Evolutionary conservation across 768 basidiomycete species (phyloP).

Genomic region (Tephrocybe sp.): DNA sequence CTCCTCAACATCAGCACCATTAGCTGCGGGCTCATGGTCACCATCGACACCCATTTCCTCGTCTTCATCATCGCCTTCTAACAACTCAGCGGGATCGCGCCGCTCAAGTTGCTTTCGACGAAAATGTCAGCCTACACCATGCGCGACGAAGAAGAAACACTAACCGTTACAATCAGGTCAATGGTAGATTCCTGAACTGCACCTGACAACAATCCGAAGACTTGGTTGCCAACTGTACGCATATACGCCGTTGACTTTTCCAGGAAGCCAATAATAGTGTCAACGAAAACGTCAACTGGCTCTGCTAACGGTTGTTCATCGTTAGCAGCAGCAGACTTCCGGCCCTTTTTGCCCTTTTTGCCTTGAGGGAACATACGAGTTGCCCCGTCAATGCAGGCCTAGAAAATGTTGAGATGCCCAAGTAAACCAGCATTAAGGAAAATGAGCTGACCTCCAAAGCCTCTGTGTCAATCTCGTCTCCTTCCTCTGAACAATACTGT

Average conservation of each 20-base stretch:
- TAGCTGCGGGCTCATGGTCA: constrained; percentile 32
- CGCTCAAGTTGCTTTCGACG: constrained; percentile 79
- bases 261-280: constrained; percentile 87
- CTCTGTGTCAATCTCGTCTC: constrained; percentile 48
- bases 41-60: constrained; percentile 41
- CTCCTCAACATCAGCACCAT: constrained; percentile 28
- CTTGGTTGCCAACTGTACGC: constrained; percentile 77
- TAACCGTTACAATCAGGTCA: constrained; percentile 78
- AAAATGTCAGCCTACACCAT: neutral
- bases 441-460: constrained; percentile 57
- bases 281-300: constrained; percentile 84
- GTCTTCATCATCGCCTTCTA: constrained; percentile 46
- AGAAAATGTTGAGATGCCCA: constrained; percentile 5
- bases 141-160: constrained; percentile 27
- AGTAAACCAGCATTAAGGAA: neutral
- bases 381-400: constrained; percentile 66
- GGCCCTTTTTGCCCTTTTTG: constrained; percentile 40
- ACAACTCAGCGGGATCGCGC: constrained; percentile 57
- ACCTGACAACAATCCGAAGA: constrained; percentile 72
- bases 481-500: constrained; percentile 66
- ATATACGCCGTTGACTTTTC: constrained; percentile 82
- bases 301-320: constrained; percentile 42
- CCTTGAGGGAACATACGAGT: constrained; percentile 47
- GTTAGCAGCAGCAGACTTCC: constrained; percentile 32
- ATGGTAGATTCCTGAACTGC: constrained; percentile 69